Base-by-base conservation (phyloP, 1,284 basidiomycete genomes). In the Sanghuangporus sanghuang region DNA sequence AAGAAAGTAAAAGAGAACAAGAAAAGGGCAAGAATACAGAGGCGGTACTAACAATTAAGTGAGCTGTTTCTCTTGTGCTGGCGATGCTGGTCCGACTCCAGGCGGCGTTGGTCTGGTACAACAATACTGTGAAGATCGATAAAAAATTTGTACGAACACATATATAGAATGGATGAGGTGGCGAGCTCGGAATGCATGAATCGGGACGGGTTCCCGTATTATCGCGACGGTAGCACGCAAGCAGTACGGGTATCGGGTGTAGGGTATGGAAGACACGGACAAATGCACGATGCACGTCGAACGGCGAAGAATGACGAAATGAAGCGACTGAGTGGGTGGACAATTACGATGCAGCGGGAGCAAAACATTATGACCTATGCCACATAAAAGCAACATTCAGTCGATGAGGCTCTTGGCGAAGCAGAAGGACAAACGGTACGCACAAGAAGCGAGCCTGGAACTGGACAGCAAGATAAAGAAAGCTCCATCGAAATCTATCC, bases 211-310 rank as follows among this genome's bases (percentile, higher is more conserved):
- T 21, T 46, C 12, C 52, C 35, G 32, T 2, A 61, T 55, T 61
- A 61, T 38, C 49, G 58, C 35, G 58, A 59, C 36, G 36, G 58
- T 11, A n/a, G 1, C 38, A 36, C 38, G 58, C 35, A 60, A 48
- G 32, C 49, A 27, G 58, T 52, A 35, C 58, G 58, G 58, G 58
- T 60, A 60, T 60, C 36, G 53, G 49, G 18, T 60, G 48, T 60
- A 60, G 32, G 46, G 58, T 60, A 60, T 60, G 48, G 58, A 38
- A 32, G 48, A 39, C 53, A 35, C 35, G 35, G 53, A 38, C 53
- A 38, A 54, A n/a, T 39, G 27, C 36, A n/a, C 32, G 16, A 36
- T 36, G 53, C 32, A 54, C n/a, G 53, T n/a, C 36, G 53, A 38
- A 54, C 6, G 32, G n/a, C 53, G 53, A 54, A 53, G 32, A 32